Conservation (phyloP, 805 yeast genomes). For the Saccharomycopsis selenospora region DNA sequence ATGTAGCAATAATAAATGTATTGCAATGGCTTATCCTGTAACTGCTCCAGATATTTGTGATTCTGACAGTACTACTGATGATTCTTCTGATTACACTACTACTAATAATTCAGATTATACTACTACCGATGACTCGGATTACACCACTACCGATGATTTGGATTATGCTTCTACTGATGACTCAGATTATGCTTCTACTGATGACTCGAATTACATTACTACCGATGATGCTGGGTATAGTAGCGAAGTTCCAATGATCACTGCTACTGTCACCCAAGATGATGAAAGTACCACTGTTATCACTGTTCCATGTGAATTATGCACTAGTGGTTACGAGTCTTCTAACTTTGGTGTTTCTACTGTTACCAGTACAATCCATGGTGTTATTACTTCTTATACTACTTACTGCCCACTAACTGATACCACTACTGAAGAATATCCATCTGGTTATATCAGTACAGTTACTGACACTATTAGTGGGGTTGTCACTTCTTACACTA, state of each 20-base stretch:
- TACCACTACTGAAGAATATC: no score
- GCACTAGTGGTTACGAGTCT: background rate
- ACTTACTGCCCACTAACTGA: conserved; percentile 24
- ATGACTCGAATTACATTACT: background rate
- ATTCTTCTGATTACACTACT: background rate
- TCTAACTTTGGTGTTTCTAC: conserved; percentile 21
- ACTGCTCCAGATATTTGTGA: conserved; percentile 5
- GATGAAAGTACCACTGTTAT: background rate
- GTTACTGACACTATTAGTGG: conserved; percentile 4
- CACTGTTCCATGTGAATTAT: conserved; percentile 1
- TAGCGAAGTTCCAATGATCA: conserved; percentile 1
- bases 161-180: conserved; percentile 2
- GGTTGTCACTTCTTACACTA: conserved; percentile 6
- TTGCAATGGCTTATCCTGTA: conserved; percentile 5
- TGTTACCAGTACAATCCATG: conserved; percentile 24
- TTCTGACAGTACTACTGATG: background rate
- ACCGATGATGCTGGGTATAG: background rate
- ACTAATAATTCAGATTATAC: background rate
- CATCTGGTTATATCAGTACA: background rate
- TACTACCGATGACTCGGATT: background rate
- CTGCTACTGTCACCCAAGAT: conserved; percentile 1
- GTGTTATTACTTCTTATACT: conserved; percentile 21
- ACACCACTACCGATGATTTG: conserved; percentile 3
- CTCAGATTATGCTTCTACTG: conserved; percentile 2
- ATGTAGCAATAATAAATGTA: conserved; percentile 2